Percentiles rank a stretch among this genome's conserved stretches.
phyloP scores from a whole-genome alignment of 805 yeast genomes.

The Kuraishia capsulata region DNA sequence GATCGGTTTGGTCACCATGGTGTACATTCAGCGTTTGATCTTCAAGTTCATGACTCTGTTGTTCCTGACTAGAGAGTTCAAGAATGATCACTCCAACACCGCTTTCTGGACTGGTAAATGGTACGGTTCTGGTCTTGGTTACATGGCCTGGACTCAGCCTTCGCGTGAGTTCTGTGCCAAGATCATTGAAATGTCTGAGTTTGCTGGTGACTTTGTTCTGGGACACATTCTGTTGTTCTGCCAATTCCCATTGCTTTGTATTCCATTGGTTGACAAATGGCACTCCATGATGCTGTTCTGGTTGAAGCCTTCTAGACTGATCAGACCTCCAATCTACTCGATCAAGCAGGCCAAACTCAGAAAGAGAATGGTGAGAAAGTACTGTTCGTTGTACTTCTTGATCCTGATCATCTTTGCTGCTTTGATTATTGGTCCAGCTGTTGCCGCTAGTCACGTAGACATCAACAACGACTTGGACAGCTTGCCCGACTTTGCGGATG shows the following conservation, averaged over 20 bases:
- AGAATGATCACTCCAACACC: constrained; percentile 89
- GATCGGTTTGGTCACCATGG: constrained; percentile 75
- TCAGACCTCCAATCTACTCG: constrained; percentile 96
- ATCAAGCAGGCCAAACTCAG: constrained; percentile 93
- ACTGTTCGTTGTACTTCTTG: constrained; percentile 70
- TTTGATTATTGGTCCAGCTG: constrained; percentile 87
- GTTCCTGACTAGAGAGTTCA: constrained; percentile 88
- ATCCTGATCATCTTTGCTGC: constrained; percentile 64
- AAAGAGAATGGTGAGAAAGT: constrained; percentile 95
- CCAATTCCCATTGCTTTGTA: constrained; percentile 77
- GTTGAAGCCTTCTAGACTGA: constrained; percentile 95
- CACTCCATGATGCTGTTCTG: constrained; percentile 98
- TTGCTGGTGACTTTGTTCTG: constrained; percentile 91
- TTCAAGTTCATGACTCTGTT: constrained; percentile 76
- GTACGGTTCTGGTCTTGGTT: constrained; percentile 92
- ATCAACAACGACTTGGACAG: constrained; percentile 21
- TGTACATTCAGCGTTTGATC: constrained; percentile 79
- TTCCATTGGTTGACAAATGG: constrained; percentile 93
- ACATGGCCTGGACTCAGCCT: constrained; percentile 93
- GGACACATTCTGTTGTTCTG: constrained; percentile 84
- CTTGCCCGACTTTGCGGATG: constrained; percentile 32
- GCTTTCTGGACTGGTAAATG: constrained; percentile 99
- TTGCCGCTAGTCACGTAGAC: constrained; percentile 50
- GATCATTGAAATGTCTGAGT: constrained; percentile 87
- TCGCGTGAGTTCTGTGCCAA: constrained; percentile 92